Conservation (phyloP, 768 basidiomycete species). For the Nevesoporus exiguus region DNA sequence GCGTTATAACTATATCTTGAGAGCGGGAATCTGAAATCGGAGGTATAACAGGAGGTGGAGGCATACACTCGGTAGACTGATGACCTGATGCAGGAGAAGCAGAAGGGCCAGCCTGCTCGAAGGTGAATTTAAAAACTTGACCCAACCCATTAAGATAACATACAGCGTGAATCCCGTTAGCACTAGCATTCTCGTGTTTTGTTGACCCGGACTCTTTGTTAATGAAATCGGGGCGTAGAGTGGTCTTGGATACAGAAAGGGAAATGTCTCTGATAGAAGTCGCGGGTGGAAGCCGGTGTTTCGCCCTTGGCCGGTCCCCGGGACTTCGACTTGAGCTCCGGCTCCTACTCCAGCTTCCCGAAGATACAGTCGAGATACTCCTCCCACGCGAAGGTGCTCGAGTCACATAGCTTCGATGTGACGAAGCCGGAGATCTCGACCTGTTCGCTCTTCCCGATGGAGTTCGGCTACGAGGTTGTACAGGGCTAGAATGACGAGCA, state of each 20-base stretch:
- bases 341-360: conserved; percentile 55
- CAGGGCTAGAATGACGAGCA: conserved; percentile 51
- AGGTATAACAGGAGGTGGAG: conserved; percentile 30
- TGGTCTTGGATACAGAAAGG: conserved; percentile 32
- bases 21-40: conserved; percentile 13
- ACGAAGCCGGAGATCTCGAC: conserved; percentile 42
- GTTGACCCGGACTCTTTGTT: conserved; percentile 24
- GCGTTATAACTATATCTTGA: conserved; percentile 8
- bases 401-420: conserved; percentile 38
- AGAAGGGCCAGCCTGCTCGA: conserved; percentile 18
- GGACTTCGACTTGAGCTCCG: conserved; percentile 52
- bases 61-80: conserved; percentile 32
- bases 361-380: conserved; percentile 54
- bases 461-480: conserved; percentile 43
- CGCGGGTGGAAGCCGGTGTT: conserved; percentile 60
- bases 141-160: background rate
- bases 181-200: conserved; percentile 35
- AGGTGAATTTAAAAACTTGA: conserved; percentile 8
- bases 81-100: conserved; percentile 21
- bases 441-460: conserved; percentile 42
- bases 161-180: conserved; percentile 39
- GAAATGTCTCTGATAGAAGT: conserved; percentile 37
- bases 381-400: conserved; percentile 37
- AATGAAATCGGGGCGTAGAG: conserved; percentile 19
- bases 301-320: conserved; percentile 45